Percentiles rank a stretch among this genome's conserved stretches.
Evolutionary conservation across 352 stramenopile species (phyloP).

Genomic region (Pythium sukuiense): DNA sequence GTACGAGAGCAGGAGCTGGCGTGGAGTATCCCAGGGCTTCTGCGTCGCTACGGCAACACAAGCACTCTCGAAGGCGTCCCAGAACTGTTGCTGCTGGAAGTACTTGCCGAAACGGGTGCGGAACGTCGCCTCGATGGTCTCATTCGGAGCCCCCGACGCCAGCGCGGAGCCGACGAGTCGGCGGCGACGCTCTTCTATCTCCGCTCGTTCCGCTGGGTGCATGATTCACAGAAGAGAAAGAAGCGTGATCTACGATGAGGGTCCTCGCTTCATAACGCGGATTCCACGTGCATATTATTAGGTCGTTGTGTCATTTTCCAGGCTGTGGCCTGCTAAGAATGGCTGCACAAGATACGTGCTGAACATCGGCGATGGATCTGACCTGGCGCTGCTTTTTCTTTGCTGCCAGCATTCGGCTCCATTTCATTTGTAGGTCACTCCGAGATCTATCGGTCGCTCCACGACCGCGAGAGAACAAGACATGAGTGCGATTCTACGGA

Average conservation of each 20-base stretch:
- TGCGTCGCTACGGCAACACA: slow-evolving; percentile 37
- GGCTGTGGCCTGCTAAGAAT: no score
- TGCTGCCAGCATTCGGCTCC: no score
- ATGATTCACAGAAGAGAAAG: not conserved
- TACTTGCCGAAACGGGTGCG: slow-evolving; percentile 40
- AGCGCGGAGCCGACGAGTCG: slow-evolving; percentile 45
- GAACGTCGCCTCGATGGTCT: slow-evolving; percentile 59
- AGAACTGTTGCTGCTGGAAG: slow-evolving; percentile 45
- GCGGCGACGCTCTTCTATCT: slow-evolving; percentile 37
- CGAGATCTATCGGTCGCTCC: not conserved
- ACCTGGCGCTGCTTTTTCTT: no score
- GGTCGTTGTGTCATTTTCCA: no score
- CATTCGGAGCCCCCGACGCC: slow-evolving; percentile 36
- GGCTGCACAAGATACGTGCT: no score
- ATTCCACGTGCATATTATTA: no score
- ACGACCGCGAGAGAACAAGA: not conserved
- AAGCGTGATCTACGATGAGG: no score
- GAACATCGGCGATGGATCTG: no score
- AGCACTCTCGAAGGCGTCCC: slow-evolving; percentile 50
- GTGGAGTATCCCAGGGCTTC: slow-evolving; percentile 36
- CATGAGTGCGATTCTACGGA: slow-evolving; percentile 1
- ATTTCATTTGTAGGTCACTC: not conserved
- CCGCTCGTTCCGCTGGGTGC: slow-evolving; percentile 29
- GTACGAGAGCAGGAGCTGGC: slow-evolving; percentile 59
- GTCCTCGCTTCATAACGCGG: no score